A percentile compares a stretch with the other conserved stretches of the same genome.
These are phyloP conservation scores for Bryum argenteum DNA, from an alignment of 225 moss, liverwort and hornwort genomes.

Conservation along the genomic window DNA sequence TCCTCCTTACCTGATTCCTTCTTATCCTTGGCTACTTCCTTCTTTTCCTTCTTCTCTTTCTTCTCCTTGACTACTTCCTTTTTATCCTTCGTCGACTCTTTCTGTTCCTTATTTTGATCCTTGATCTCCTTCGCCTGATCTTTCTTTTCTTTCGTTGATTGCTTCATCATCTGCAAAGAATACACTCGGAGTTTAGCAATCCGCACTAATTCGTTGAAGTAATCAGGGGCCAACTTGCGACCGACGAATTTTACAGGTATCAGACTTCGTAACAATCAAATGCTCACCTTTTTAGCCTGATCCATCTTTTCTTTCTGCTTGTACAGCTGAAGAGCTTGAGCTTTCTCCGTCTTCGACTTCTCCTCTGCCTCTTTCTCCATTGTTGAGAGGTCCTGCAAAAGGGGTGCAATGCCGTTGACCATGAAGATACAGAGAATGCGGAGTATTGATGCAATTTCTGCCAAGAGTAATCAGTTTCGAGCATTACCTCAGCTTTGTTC, in stretches of 20 bases:
- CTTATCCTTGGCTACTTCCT: constrained; percentile 30
- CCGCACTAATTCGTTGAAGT: neutral
- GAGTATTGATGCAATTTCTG: neutral
- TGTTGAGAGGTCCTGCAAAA: constrained; percentile 56
- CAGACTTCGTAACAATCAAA: neutral
- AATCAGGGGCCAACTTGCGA: neutral
- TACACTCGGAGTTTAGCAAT: neutral
- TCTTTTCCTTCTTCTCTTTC: constrained; percentile 34
- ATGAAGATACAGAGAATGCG: neutral
- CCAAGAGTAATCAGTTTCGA: neutral
- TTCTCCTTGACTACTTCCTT: constrained; percentile 37
- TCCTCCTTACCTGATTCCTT: neutral
- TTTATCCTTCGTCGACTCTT: constrained; percentile 26
- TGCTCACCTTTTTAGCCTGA: constrained; percentile 66
- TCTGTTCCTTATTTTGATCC: constrained; percentile 43
- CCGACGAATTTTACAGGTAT: neutral
- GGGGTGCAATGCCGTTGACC: neutral
- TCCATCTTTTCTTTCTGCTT: constrained; percentile 80
- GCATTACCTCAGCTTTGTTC: constrained; percentile 67
- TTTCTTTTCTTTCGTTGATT: constrained; percentile 44
- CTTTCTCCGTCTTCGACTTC: constrained; percentile 56
- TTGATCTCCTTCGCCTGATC: constrained; percentile 25
- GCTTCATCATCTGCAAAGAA: constrained; percentile 37
- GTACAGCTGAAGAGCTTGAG: constrained; percentile 73
- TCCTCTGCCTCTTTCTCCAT: constrained; percentile 65